Conservation (phyloP, 352 stramenopile genomes). For the Globisporangium alternatum region DNA sequence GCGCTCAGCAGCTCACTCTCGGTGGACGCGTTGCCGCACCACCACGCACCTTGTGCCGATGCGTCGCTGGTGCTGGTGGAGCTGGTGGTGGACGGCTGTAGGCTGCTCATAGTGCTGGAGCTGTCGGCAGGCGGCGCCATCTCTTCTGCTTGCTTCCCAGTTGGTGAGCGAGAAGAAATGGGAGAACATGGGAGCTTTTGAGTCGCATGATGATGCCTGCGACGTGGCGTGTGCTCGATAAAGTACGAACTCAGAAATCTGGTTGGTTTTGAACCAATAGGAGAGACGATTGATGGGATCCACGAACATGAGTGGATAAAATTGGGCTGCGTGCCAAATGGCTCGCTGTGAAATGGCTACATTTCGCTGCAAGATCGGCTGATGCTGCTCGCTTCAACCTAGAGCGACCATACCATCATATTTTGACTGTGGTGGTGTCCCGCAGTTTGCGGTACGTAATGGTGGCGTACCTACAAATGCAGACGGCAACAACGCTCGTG, state of each 20-base stretch:
- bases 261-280: neutral
- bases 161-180: neutral
- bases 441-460: too few species aligned
- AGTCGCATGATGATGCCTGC: neutral
- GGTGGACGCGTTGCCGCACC: slow-evolving; percentile 44
- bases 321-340: neutral
- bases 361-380: neutral
- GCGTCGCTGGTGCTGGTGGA: slow-evolving; percentile 11
- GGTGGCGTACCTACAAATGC: too few species aligned
- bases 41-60: slow-evolving; percentile 31
- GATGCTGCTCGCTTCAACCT: too few species aligned
- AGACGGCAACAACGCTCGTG: too few species aligned
- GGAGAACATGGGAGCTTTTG: neutral
- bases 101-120: slow-evolving; percentile 3
- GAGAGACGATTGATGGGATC: neutral
- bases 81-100: neutral
- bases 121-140: neutral
- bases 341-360: neutral
- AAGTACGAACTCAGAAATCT: neutral
- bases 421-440: too few species aligned
- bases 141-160: neutral
- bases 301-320: neutral
- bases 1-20: slow-evolving; percentile 75
- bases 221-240: neutral
- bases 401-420: too few species aligned